A percentile compares a stretch with the other conserved stretches of the same genome.
These are phyloP conservation scores for Corylus americana DNA, from an alignment of 306 rosid species.

Conservation along the genomic window DNA sequence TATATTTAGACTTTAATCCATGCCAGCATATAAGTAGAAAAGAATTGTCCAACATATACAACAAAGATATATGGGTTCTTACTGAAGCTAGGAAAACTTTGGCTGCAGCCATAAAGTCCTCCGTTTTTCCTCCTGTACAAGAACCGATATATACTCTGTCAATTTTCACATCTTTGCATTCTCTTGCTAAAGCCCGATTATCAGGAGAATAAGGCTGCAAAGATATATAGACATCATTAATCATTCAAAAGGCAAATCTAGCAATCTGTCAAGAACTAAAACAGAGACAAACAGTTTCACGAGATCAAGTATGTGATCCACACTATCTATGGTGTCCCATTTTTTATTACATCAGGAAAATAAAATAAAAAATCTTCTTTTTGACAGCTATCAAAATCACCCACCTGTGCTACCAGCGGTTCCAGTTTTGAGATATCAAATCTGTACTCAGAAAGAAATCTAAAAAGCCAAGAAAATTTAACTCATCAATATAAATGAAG, in stretches of 20 bases:
- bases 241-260: neutral
- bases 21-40: neutral
- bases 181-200: conserved; percentile 92
- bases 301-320: neutral
- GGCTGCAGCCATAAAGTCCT: conserved; percentile 88
- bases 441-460: conserved; percentile 80
- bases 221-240: conserved; percentile 20
- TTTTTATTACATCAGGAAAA: neutral
- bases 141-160: conserved; percentile 92
- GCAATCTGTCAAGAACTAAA: neutral
- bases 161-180: conserved; percentile 93
- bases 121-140: conserved; percentile 90
- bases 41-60: conserved; percentile 3
- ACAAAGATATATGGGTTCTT: conserved; percentile 33
- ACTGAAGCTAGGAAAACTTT: conserved; percentile 81
- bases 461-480: conserved; percentile 33
- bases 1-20: neutral
- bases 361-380: conserved; percentile 14
- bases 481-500: neutral
- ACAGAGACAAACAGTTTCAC: neutral
- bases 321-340: neutral
- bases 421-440: conserved; percentile 84
- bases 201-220: conserved; percentile 98
- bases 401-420: conserved; percentile 90
- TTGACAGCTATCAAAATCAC: conserved; percentile 8